Evolutionary conservation across 345 rosid species (phyloP).

Genomic region (Eucalyptus marginata): DNA sequence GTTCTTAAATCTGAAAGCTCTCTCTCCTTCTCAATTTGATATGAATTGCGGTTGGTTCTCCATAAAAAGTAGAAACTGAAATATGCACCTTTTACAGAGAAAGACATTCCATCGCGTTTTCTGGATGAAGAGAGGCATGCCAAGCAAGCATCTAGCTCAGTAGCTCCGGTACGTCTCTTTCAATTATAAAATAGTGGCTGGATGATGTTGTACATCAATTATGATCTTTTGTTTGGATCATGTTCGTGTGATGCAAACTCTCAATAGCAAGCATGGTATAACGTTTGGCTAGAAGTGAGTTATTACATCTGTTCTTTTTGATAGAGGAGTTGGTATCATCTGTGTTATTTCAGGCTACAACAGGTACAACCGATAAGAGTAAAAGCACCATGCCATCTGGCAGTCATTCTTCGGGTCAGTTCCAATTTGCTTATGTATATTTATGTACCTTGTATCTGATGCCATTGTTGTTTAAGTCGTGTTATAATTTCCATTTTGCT

Average conservation of each 20-base stretch:
- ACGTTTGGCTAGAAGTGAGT: not conserved
- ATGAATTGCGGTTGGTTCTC: not conserved
- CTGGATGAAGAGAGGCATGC: constrained; percentile 64
- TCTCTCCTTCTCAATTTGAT: not conserved
- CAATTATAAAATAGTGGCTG: not conserved
- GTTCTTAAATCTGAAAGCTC: not conserved
- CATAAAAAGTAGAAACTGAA: not conserved
- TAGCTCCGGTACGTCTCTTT: constrained; percentile 36
- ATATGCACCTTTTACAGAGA: constrained; percentile 40
- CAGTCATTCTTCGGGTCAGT: not conserved
- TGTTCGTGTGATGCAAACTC: not conserved
- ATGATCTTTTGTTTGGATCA: not conserved
- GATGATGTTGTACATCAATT: not conserved
- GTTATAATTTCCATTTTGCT: not conserved
- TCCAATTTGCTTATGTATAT: not conserved
- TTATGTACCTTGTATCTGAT: not conserved
- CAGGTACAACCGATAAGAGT: not conserved
- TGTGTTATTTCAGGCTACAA: not conserved
- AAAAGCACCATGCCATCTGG: not conserved
- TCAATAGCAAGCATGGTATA: not conserved
- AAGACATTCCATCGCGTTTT: constrained; percentile 75
- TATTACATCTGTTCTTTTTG: not conserved
- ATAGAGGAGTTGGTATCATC: not conserved
- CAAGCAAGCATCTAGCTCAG: constrained; percentile 85
- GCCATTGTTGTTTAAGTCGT: not conserved